Conservation (phyloP, 2,329 filamentous ascomycete species). For the Ceratocystis lukuohia region DNA sequence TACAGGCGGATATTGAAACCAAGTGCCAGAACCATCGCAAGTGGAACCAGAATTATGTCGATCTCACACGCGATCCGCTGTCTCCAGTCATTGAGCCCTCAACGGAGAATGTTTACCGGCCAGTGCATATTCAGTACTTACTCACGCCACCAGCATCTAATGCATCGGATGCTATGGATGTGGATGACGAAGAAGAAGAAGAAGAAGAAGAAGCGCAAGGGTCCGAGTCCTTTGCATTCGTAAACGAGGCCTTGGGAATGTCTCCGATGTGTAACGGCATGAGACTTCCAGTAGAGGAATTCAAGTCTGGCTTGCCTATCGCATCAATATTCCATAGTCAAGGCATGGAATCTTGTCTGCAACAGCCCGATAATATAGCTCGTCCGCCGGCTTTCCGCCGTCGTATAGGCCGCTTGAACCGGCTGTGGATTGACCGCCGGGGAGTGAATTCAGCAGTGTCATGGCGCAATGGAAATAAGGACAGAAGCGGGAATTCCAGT, state of each 20-base stretch:
- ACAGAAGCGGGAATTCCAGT: slow-evolving; percentile 15
- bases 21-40: slow-evolving; percentile 78
- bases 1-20: slow-evolving; percentile 69
- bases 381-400: slow-evolving; percentile 59
- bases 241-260: background rate
- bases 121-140: slow-evolving; percentile 57
- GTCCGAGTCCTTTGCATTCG: background rate
- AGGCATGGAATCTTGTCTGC: slow-evolving; percentile 19
- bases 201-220: background rate
- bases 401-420: slow-evolving; percentile 69
- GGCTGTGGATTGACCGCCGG: slow-evolving; percentile 78
- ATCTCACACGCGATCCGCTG: slow-evolving; percentile 74
- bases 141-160: slow-evolving; percentile 50
- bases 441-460: slow-evolving; percentile 40
- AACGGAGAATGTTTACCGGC: slow-evolving; percentile 51
- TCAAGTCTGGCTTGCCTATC: slow-evolving; percentile 32
- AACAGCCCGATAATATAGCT: background rate
- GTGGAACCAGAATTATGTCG: slow-evolving; percentile 84
- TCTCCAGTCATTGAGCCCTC: slow-evolving; percentile 57
- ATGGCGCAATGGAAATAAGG: slow-evolving; percentile 28
- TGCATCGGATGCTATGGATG: slow-evolving; percentile 42
- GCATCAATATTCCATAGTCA: slow-evolving; percentile 28
- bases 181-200: slow-evolving; percentile 33
- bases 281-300: slow-evolving; percentile 32
- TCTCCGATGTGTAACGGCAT: slow-evolving; percentile 3